phyloP scores from a whole-genome alignment of 1,284 basidiomycete species.

The Fomes fomentarius region DNA sequence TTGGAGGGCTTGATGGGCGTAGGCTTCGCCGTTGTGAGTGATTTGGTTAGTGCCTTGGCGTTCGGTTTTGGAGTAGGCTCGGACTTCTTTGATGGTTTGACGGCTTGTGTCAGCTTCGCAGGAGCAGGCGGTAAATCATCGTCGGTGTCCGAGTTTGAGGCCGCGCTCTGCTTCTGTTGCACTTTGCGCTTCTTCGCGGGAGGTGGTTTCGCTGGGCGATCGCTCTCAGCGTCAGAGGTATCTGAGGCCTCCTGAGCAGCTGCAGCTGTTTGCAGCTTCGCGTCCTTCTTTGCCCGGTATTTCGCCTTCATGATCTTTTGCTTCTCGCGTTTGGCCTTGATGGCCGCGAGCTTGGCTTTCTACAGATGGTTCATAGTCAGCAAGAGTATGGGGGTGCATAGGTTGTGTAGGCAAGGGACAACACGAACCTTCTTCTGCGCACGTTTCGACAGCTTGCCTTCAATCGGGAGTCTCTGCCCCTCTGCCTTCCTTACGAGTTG shows the following conservation, averaged over 20 bases:
- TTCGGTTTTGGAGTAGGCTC: neutral
- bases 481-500: constrained; percentile 20
- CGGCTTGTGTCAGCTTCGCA: constrained; percentile 1
- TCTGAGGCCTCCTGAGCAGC: neutral
- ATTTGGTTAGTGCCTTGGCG: neutral
- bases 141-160: neutral
- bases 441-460: constrained; percentile 49
- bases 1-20: neutral
- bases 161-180: neutral
- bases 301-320: constrained; percentile 40
- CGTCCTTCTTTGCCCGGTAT: constrained; percentile 24
- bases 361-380: constrained; percentile 33
- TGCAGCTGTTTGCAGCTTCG: constrained; percentile 11
- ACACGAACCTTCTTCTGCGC: constrained; percentile 55
- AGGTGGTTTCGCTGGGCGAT: constrained; percentile 15
- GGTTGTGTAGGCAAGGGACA: neutral
- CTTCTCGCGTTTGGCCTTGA: constrained; percentile 43
- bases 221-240: neutral
- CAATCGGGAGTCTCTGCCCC: constrained; percentile 2
- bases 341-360: constrained; percentile 43
- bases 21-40: neutral
- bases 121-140: neutral
- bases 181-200: constrained; percentile 34
- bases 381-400: neutral
- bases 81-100: neutral